phyloP scores from a whole-genome alignment of 2,329 filamentous ascomycete species.

The Aureobasidium sp. region DNA sequence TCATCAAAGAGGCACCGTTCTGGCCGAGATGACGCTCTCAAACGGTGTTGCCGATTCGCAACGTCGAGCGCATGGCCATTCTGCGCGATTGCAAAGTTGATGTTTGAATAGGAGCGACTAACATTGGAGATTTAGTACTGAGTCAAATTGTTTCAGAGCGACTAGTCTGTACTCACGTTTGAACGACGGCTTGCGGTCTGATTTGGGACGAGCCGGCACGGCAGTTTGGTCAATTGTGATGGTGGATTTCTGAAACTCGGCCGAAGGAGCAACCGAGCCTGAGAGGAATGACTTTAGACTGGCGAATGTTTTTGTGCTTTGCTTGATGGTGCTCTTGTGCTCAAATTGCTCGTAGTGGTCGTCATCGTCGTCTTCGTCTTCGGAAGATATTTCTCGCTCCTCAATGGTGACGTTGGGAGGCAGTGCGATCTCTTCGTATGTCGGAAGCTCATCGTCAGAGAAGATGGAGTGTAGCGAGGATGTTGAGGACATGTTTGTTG shows the following conservation, averaged over 20 bases:
- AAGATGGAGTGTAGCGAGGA: not conserved
- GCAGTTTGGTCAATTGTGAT: conserved; percentile 2
- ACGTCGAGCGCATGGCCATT: not conserved
- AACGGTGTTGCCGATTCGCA: not conserved
- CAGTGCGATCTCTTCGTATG: conserved; percentile 1
- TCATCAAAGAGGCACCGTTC: not conserved
- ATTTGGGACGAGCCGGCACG: not conserved
- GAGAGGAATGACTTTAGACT: conserved; percentile 11
- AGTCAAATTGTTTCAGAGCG: not conserved
- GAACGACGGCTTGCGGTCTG: conserved; percentile 3
- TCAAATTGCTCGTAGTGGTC: not conserved
- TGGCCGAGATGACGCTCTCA: not conserved
- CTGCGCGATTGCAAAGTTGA: conserved; percentile 10
- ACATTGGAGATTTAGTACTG: not conserved
- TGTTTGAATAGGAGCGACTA: conserved; percentile 4
- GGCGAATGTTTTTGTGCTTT: not conserved
- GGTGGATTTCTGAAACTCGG: not conserved
- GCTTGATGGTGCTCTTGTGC: not conserved
- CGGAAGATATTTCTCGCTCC: not conserved
- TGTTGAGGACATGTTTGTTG: conserved; percentile 4
- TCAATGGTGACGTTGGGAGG: not conserved
- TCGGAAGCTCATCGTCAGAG: not conserved
- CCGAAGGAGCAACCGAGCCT: not conserved
- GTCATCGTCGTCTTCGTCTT: not conserved
- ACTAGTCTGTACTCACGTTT: not conserved